These are phyloP conservation scores for Linum tenue DNA, from an alignment of 345 rosid genomes.

Conservation along the genomic window DNA sequence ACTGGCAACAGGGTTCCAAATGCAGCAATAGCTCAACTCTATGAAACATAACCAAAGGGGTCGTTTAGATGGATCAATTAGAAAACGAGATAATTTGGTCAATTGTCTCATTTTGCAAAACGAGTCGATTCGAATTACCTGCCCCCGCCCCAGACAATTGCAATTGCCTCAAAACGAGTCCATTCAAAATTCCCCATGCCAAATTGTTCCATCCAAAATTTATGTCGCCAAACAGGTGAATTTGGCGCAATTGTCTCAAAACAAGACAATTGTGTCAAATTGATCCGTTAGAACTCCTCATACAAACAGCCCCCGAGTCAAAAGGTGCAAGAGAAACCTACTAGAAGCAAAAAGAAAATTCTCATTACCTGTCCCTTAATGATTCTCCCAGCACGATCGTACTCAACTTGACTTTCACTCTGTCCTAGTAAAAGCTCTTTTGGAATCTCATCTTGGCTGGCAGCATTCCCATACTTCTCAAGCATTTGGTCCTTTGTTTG, in stretches of 20 bases:
- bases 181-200: too few species aligned
- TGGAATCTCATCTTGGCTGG: slow-evolving; percentile 50
- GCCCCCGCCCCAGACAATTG: too few species aligned
- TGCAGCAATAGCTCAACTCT: too few species aligned
- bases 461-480: slow-evolving; percentile 63
- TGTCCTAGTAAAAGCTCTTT: slow-evolving; percentile 58
- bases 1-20: too few species aligned
- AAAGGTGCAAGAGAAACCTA: neutral
- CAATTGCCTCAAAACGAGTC: too few species aligned
- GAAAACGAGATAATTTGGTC: too few species aligned
- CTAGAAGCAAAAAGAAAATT: neutral
- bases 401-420: slow-evolving; percentile 62
- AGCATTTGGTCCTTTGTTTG: slow-evolving; percentile 41
- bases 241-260: slow-evolving; percentile 3
- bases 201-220: too few species aligned
- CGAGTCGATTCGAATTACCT: too few species aligned
- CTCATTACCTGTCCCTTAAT: slow-evolving; percentile 51
- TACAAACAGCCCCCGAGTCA: neutral
- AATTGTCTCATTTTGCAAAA: too few species aligned
- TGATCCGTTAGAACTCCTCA: neutral
- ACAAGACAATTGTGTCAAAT: too few species aligned
- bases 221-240: too few species aligned
- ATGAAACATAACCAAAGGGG: neutral
- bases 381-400: slow-evolving; percentile 55
- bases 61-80: too few species aligned